Conservation (phyloP, 2,329 filamentous ascomycete genomes). For the Diaporthe humulicola region DNA sequence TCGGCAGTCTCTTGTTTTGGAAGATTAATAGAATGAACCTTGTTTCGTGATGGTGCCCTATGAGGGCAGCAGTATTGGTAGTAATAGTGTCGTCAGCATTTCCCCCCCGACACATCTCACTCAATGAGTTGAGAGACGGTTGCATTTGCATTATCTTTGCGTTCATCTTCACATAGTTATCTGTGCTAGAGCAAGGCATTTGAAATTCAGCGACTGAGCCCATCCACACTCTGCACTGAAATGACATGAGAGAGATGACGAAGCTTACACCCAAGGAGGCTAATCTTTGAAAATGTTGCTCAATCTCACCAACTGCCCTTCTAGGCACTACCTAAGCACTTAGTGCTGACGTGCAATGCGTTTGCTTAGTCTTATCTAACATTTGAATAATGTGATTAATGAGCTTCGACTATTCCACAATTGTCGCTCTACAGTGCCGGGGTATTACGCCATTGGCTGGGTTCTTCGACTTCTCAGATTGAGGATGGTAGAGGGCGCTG, state of each 20-base stretch:
- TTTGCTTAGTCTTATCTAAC: background rate
- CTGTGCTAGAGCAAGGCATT: background rate
- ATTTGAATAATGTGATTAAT: background rate
- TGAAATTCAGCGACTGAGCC: background rate
- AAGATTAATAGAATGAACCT: background rate
- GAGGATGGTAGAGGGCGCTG: no score
- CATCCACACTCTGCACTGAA: background rate
- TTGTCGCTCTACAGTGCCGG: background rate
- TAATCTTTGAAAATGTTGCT: background rate
- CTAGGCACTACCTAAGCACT: background rate
- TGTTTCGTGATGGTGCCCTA: background rate
- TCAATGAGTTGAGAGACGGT: background rate
- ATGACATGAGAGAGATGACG: background rate
- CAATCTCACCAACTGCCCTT: background rate
- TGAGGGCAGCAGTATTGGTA: background rate
- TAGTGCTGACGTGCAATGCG: background rate
- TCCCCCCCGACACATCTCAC: background rate
- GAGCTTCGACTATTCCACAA: background rate
- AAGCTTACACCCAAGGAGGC: background rate
- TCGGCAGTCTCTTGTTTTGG: no score
- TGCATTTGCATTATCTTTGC: background rate
- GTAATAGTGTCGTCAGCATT: background rate
- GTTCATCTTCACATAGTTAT: background rate
- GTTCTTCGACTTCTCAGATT: no score
- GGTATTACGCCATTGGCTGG: background rate